A percentile compares a stretch with the other conserved stretches of the same genome.
phyloP scores from a whole-genome alignment of 306 rosid species.

The Canavalia ensiformis region DNA sequence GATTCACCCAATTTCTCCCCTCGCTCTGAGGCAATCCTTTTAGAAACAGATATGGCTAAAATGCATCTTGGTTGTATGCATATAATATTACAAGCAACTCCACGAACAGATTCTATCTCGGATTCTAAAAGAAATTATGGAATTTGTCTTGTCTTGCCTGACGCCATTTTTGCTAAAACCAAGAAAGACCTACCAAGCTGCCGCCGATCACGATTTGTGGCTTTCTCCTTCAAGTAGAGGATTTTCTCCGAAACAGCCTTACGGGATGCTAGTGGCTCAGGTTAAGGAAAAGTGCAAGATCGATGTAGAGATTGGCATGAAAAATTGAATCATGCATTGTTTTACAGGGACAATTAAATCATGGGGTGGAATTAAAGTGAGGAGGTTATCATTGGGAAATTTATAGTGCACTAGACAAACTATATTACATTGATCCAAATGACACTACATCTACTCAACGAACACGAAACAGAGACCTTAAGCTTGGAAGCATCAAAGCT shows the following conservation, averaged over 20 bases:
- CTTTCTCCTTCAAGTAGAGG: too few relatives aligned
- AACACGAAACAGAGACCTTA: too few relatives aligned
- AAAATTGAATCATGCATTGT: not conserved
- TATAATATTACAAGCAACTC: conserved; percentile 85
- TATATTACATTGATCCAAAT: too few relatives aligned
- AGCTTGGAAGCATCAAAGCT: too few relatives aligned
- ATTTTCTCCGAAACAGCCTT: conserved; percentile 68
- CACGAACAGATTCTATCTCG: conserved; percentile 75
- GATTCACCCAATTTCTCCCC: conserved; percentile 98
- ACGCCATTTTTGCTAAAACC: too few relatives aligned
- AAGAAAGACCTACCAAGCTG: conserved; percentile 85
- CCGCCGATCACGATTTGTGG: conserved; percentile 74
- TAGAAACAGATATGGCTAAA: conserved; percentile 96
- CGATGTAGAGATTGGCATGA: conserved; percentile 25
- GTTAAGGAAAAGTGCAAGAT: conserved; percentile 44
- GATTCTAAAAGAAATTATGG: conserved; percentile 96
- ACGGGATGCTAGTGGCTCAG: conserved; percentile 73
- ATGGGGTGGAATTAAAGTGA: not conserved
- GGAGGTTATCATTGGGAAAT: conserved; percentile 9
- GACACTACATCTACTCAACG: too few relatives aligned
- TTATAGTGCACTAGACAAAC: too few relatives aligned
- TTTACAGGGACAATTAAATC: not conserved
- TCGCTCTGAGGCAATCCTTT: conserved; percentile 91
- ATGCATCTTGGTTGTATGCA: conserved; percentile 98
- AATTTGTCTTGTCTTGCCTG: conserved; percentile 99